Evolutionary conservation across 208 protist species (phyloP).

Genomic region (Acanthamoeba triangularis): DNA sequence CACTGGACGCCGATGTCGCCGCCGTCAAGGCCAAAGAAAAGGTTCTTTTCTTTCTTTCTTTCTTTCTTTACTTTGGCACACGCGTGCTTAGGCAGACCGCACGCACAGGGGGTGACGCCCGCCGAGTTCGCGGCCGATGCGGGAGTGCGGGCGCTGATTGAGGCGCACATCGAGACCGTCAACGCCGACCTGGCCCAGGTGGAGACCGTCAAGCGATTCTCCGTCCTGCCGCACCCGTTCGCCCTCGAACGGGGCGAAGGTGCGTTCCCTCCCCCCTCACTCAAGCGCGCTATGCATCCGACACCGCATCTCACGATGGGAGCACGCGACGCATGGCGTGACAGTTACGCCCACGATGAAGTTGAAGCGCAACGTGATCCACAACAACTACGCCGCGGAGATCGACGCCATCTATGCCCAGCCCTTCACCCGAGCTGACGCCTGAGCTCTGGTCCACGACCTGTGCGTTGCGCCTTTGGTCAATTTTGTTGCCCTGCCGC

Average conservation of each 20-base stretch:
- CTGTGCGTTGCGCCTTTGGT: too few species aligned
- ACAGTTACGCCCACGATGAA: slow-evolving; percentile 79
- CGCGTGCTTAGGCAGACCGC: not conserved
- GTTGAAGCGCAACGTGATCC: slow-evolving; percentile 76
- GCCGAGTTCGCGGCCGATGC: slow-evolving; percentile 15
- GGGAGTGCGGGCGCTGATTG: slow-evolving; percentile 9
- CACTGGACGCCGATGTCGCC: slow-evolving; percentile 62
- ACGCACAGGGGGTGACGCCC: not conserved
- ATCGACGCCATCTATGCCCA: slow-evolving; percentile 80
- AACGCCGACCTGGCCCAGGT: slow-evolving; percentile 74
- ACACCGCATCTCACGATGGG: too few species aligned
- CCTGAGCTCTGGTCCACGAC: not conserved
- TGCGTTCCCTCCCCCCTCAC: not conserved
- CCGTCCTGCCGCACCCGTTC: slow-evolving; percentile 71
- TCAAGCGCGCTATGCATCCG: not conserved
- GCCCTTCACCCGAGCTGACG: not conserved
- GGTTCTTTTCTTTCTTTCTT: not conserved
- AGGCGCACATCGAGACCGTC: slow-evolving; percentile 47
- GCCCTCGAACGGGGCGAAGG: slow-evolving; percentile 64
- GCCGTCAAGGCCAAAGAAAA: not conserved
- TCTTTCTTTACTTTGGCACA: too few species aligned
- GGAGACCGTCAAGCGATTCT: slow-evolving; percentile 71
- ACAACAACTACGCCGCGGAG: slow-evolving; percentile 50
- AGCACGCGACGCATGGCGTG: not conserved
- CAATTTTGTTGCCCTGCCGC: too few species aligned